Conservation (phyloP, 331 rosid genomes). For the Phaseolus coccineus region DNA sequence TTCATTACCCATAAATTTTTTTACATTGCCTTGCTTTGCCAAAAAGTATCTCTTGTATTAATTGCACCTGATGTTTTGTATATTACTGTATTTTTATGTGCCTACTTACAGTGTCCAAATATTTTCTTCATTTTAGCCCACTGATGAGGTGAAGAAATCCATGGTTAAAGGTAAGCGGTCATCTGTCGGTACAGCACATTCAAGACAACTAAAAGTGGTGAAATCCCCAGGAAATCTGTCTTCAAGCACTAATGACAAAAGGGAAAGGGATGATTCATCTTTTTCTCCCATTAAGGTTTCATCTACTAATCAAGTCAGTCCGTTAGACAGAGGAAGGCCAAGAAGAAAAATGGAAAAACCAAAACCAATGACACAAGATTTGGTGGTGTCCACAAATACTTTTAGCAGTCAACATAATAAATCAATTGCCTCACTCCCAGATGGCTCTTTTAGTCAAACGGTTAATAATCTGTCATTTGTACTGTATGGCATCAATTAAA, state of each 20-base stretch:
- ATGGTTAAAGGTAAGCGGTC: constrained; percentile 72
- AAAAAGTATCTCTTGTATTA: constrained; percentile 20
- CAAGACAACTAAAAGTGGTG: constrained; percentile 58
- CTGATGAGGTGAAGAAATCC: constrained; percentile 63
- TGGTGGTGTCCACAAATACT: constrained; percentile 45
- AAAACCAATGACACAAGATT: constrained; percentile 56
- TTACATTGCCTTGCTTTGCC: constrained; percentile 25
- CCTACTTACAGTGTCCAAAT: constrained; percentile 38
- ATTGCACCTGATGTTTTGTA: constrained; percentile 31
- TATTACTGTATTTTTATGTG: constrained; percentile 28
- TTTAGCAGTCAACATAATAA: constrained; percentile 53
- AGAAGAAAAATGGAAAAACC: constrained; percentile 66
- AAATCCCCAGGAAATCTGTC: constrained; percentile 58
- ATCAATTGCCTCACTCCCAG: constrained; percentile 43
- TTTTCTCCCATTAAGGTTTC: constrained; percentile 55
- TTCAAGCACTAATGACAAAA: constrained; percentile 54
- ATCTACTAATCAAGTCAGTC: constrained; percentile 54
- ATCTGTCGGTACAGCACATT: constrained; percentile 57
- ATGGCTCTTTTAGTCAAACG: constrained; percentile 54
- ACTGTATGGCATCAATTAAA: constrained; percentile 36
- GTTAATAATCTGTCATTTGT: constrained; percentile 51
- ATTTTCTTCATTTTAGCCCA: constrained; percentile 57
- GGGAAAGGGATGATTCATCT: constrained; percentile 57
- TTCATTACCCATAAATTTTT: constrained; percentile 14
- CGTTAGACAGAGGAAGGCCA: constrained; percentile 58